Evolutionary conservation across 768 basidiomycete species (phyloP).

Genomic region (Sarcodon aspratus): DNA sequence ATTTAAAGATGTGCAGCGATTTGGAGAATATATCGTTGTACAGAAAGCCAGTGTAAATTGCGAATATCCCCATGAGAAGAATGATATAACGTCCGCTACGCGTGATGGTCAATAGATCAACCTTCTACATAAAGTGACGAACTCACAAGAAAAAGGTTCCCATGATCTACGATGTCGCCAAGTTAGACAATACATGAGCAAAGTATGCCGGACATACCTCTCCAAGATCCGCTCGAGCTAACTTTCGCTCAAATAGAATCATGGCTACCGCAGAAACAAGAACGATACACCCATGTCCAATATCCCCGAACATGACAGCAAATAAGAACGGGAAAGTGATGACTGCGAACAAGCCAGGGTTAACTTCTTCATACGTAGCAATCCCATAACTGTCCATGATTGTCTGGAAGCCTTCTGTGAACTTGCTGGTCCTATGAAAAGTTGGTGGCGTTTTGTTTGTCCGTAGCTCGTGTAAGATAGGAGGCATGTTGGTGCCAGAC

Average conservation of each 20-base stretch:
- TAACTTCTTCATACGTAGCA: conserved; percentile 91
- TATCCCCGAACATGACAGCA: conserved; percentile 99
- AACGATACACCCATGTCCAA: conserved; percentile 88
- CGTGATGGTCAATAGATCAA: conserved; percentile 8
- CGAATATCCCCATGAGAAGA: conserved; percentile 94
- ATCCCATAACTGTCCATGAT: conserved; percentile 98
- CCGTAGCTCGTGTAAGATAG: conserved; percentile 82
- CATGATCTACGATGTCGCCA: conserved; percentile 40
- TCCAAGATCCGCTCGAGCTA: conserved; percentile 61
- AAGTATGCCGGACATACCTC: conserved; percentile 39
- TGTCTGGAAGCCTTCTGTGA: conserved; percentile 93
- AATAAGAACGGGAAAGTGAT: conserved; percentile 97
- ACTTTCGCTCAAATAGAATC: conserved; percentile 77
- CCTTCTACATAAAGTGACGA: background rate
- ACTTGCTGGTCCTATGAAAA: conserved; percentile 89
- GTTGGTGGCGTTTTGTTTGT: conserved; percentile 93
- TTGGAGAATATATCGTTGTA: conserved; percentile 99
- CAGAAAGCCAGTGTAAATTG: conserved; percentile 91
- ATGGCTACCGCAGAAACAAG: conserved; percentile 67
- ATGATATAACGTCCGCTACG: conserved; percentile 95
- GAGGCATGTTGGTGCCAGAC: conserved; percentile 85
- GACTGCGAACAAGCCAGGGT: conserved; percentile 88
- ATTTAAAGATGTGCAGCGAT: conserved; percentile 75
- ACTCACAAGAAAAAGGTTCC: conserved; percentile 91
- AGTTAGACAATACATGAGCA: background rate